phyloP scores from a whole-genome alignment of 2,329 filamentous ascomycete genomes.

The Lizonia empirigonia region DNA sequence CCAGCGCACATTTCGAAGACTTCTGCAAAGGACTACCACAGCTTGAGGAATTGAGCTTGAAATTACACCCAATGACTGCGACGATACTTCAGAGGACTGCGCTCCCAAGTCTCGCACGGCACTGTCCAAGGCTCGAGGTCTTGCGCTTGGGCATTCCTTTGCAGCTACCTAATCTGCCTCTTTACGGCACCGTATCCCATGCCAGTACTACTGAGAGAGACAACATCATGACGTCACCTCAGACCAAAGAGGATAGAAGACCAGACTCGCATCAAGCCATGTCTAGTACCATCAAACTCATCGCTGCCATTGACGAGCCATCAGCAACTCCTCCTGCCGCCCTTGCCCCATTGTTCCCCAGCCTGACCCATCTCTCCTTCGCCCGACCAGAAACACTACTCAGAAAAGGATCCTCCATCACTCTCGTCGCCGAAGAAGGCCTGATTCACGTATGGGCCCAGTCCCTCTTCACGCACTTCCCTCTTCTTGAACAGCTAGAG shows the following conservation, averaged over 20 bases:
- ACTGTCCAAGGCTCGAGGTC: slow-evolving; percentile 34
- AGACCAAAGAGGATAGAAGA: slow-evolving; percentile 2
- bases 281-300: not conserved
- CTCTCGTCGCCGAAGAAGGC: slow-evolving; percentile 32
- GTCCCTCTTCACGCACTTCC: slow-evolving; percentile 34
- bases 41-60: slow-evolving; percentile 32
- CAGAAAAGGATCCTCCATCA: slow-evolving; percentile 26
- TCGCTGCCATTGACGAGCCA: not conserved
- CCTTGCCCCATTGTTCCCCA: slow-evolving; percentile 29
- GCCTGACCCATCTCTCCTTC: slow-evolving; percentile 35
- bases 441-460: slow-evolving; percentile 38
- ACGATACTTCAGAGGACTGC: slow-evolving; percentile 31
- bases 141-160: slow-evolving; percentile 36
- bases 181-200: slow-evolving; percentile 5
- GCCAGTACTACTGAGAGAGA: slow-evolving; percentile 1
- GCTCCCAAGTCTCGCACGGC: slow-evolving; percentile 33
- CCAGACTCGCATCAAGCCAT: slow-evolving; percentile 16
- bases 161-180: slow-evolving; percentile 29
- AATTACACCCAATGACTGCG: slow-evolving; percentile 36
- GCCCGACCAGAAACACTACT: slow-evolving; percentile 37
- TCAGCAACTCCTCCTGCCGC: not conserved
- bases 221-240: slow-evolving; percentile 18
- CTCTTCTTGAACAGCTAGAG: slow-evolving; percentile 39
- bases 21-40: slow-evolving; percentile 35
- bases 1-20: slow-evolving; percentile 31